These are phyloP conservation scores for Fraxinus baroniana DNA, from an alignment of 305 asterid species.

Conservation along the genomic window DNA sequence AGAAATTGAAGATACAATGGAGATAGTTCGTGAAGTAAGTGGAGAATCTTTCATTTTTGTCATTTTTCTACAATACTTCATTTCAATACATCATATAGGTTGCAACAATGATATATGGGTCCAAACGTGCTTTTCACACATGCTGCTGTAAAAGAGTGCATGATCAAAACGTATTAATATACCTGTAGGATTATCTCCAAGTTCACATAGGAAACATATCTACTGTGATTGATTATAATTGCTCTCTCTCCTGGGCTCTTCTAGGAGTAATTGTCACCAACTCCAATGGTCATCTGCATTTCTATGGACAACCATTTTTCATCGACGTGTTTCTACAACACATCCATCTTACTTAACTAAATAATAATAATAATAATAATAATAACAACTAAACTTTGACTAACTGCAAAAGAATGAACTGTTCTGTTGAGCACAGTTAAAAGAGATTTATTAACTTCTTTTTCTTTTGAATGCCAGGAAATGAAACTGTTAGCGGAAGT, in stretches of 20 bases:
- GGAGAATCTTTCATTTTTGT: constrained; percentile 2
- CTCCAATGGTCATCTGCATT: background rate
- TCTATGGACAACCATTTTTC: constrained; percentile 5
- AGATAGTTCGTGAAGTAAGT: constrained; percentile 95
- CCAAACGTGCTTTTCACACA: background rate
- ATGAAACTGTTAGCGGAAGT: constrained; percentile 90
- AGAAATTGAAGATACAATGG: constrained; percentile 99
- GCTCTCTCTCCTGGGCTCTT: background rate
- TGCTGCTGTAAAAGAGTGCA: background rate
- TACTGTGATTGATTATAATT: background rate
- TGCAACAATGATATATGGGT: background rate
- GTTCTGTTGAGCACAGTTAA: background rate
- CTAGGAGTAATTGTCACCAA: background rate
- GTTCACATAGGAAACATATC: background rate
- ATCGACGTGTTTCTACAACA: background rate
- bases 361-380: background rate
- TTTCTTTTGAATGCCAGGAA: constrained; percentile 56
- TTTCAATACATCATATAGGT: background rate
- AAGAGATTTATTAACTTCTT: constrained; percentile 8
- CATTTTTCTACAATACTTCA: background rate
- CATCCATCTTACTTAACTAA: background rate
- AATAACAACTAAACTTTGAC: background rate
- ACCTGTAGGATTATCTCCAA: background rate
- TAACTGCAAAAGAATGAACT: background rate
- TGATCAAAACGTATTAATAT: background rate